Evolutionary conservation across 352 stramenopile genomes (phyloP).

Genomic region (Phytopythium mirpurense): DNA sequence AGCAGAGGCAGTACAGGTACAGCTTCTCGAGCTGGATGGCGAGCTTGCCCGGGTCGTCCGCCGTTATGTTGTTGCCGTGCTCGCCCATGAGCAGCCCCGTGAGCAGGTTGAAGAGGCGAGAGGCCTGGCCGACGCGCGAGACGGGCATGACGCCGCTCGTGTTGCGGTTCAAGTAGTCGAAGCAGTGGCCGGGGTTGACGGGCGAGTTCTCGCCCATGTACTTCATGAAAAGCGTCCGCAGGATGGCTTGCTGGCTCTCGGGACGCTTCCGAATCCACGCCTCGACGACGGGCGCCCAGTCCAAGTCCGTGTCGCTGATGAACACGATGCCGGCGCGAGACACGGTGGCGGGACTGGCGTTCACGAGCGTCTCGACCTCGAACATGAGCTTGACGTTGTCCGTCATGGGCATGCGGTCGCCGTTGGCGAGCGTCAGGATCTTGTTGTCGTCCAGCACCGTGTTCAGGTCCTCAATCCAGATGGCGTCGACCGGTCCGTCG

Average conservation of each 20-base stretch:
- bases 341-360: slow-evolving; percentile 96
- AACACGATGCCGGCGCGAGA: slow-evolving; percentile 97
- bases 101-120: slow-evolving; percentile 83
- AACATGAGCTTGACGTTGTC: slow-evolving; percentile 98
- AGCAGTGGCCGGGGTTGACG: slow-evolving; percentile 92
- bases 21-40: slow-evolving; percentile 92
- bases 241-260: slow-evolving; percentile 78
- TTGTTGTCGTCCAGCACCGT: slow-evolving; percentile 98
- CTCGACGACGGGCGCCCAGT: slow-evolving; percentile 96
- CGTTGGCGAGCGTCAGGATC: slow-evolving; percentile 96
- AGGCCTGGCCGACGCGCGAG: slow-evolving; percentile 87
- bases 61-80: slow-evolving; percentile 49
- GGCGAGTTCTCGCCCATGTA: slow-evolving; percentile 95
- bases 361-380: slow-evolving; percentile 96
- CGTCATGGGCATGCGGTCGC: slow-evolving; percentile 97
- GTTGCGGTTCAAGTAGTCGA: slow-evolving; percentile 95
- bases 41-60: slow-evolving; percentile 61
- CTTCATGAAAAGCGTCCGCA: slow-evolving; percentile 92
- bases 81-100: slow-evolving; percentile 89
- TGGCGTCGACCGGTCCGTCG: slow-evolving; percentile 96
- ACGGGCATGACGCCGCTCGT: slow-evolving; percentile 92
- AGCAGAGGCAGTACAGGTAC: slow-evolving; percentile 96
- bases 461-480: slow-evolving; percentile 99
- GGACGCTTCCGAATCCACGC: slow-evolving; percentile 94
- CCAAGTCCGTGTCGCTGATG: slow-evolving; percentile 97